A percentile compares a stretch with the other conserved stretches of the same genome.
phyloP scores from a whole-genome alignment of 129 eudicot genomes.

The Escallonia herrerae region DNA sequence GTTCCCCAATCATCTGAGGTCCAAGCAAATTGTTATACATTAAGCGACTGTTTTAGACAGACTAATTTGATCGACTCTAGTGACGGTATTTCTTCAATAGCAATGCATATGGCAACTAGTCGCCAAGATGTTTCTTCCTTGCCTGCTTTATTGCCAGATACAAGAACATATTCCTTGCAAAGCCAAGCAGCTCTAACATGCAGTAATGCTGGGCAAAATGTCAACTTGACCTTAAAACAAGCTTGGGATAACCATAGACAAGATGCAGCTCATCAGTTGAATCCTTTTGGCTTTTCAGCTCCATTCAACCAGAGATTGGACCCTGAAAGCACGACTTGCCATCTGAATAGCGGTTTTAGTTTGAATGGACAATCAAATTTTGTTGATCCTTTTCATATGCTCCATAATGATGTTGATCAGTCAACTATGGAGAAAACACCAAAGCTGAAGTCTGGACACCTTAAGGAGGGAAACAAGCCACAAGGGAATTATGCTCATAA shows the following conservation, averaged over 20 bases:
- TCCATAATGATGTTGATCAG: slow-evolving; percentile 5
- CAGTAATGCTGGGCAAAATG: background rate
- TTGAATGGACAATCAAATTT: slow-evolving; percentile 1
- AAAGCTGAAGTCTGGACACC: slow-evolving; percentile 5
- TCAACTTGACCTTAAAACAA: background rate
- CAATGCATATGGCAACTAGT: background rate
- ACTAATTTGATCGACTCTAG: background rate
- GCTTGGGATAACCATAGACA: slow-evolving; percentile 1
- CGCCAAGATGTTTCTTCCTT: slow-evolving; percentile 4
- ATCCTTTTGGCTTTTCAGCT: slow-evolving; percentile 5
- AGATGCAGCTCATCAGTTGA: background rate
- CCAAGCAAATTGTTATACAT: slow-evolving; percentile 1
- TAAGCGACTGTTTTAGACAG: background rate
- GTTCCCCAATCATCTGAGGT: slow-evolving; percentile 1
- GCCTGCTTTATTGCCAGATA: background rate
- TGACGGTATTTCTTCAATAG: background rate
- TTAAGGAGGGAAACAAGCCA: background rate
- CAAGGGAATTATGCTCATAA: background rate
- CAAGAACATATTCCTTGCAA: background rate
- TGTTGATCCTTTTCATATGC: background rate
- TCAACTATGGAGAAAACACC: slow-evolving; percentile 3
- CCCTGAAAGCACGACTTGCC: background rate
- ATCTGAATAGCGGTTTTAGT: background rate
- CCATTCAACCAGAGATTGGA: slow-evolving; percentile 8
- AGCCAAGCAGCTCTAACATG: slow-evolving; percentile 7